These are phyloP conservation scores for Ceratocystis cacaofunesta DNA, from an alignment of 2,329 filamentous ascomycete genomes.

Conservation along the genomic window DNA sequence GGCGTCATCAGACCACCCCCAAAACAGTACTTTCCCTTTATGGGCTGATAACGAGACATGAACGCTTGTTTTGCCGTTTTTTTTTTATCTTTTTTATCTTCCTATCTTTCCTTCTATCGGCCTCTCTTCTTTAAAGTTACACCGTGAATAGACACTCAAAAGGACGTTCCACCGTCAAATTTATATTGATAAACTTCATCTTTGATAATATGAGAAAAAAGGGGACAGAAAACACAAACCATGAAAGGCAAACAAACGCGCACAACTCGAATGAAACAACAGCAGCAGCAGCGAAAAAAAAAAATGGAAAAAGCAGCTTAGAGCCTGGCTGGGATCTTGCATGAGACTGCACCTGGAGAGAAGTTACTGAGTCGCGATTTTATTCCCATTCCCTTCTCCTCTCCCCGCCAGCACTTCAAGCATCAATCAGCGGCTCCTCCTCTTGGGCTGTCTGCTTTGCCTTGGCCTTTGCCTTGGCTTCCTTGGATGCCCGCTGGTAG, in stretches of 20 bases:
- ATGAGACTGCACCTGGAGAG: background rate
- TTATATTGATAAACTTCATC: background rate
- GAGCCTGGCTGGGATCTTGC: background rate
- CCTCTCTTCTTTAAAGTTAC: background rate
- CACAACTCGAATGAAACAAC: background rate
- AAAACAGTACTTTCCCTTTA: background rate
- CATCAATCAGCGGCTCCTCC: constrained; percentile 48
- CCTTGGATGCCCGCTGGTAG: constrained; percentile 54
- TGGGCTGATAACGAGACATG: background rate
- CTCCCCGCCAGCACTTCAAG: constrained; percentile 25
- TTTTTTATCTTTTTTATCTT: background rate
- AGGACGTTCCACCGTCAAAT: background rate
- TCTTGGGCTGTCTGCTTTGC: constrained; percentile 32
- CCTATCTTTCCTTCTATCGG: background rate
- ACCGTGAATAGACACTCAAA: background rate
- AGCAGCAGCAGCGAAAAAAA: no score
- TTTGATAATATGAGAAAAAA: background rate
- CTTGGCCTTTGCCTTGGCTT: constrained; percentile 49
- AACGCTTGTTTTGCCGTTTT: background rate
- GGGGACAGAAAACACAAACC: background rate
- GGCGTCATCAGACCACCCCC: background rate
- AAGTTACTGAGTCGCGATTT: background rate
- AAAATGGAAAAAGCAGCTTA: background rate
- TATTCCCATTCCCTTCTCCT: background rate
- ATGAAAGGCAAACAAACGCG: background rate